Evolutionary conservation across 345 rosid species (phyloP).

Genomic region (Brassica juncea): DNA sequence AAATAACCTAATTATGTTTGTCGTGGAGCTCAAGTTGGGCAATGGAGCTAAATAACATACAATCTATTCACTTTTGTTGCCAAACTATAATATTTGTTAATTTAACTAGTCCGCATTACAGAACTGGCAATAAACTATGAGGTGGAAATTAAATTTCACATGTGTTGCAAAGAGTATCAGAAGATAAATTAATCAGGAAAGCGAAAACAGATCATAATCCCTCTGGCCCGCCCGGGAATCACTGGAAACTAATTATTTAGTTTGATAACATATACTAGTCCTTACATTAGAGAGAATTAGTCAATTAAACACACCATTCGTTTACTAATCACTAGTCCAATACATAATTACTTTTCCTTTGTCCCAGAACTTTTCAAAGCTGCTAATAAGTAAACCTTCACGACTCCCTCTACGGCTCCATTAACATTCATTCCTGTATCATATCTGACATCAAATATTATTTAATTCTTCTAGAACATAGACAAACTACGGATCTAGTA

Average conservation of each 20-base stretch:
- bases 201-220: constrained; percentile 1
- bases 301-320: background rate
- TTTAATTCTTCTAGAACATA: background rate
- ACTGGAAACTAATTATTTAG: background rate
- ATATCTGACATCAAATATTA: background rate
- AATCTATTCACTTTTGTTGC: background rate
- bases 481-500: background rate
- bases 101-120: background rate
- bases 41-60: constrained; percentile 2
- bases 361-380: constrained; percentile 16
- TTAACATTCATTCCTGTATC: constrained; percentile 6
- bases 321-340: background rate
- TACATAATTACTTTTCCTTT: background rate
- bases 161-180: constrained; percentile 28
- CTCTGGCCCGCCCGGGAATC: constrained; percentile 4
- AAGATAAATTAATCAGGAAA: background rate
- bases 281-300: background rate
- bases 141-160: constrained; percentile 23
- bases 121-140: constrained; percentile 13
- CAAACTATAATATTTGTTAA: constrained; percentile 13
- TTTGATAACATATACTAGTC: constrained; percentile 5
- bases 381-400: background rate
- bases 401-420: constrained; percentile 22
- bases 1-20: constrained; percentile 12
- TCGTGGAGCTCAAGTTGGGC: constrained; percentile 11